Evolutionary conservation across 768 basidiomycete species (phyloP).

Genomic region (Russula sp.): DNA sequence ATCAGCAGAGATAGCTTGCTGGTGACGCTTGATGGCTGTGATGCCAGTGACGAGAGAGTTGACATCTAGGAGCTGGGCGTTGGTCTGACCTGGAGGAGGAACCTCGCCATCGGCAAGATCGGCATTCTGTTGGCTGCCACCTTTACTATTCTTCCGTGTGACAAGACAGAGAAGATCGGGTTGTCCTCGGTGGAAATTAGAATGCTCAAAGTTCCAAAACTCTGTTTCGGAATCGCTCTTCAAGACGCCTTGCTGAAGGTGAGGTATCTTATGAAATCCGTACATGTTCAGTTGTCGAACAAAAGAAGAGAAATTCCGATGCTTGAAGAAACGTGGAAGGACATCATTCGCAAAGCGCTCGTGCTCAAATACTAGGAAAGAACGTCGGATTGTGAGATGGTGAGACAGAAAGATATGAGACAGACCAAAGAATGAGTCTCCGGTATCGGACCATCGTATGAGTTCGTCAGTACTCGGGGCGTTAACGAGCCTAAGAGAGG

Average conservation of each 20-base stretch:
- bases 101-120: constrained; percentile 17
- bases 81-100: constrained; percentile 25
- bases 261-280: constrained; percentile 91
- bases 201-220: constrained; percentile 88
- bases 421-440: constrained; percentile 88
- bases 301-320: constrained; percentile 89
- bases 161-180: constrained; percentile 84
- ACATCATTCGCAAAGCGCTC: constrained; percentile 86
- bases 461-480: constrained; percentile 75
- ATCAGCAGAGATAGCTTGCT: constrained; percentile 85
- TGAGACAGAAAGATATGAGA: constrained; percentile 9
- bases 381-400: neutral
- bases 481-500: constrained; percentile 72
- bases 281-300: constrained; percentile 96
- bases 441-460: constrained; percentile 87
- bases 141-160: constrained; percentile 59
- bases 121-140: constrained; percentile 10
- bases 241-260: constrained; percentile 90
- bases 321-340: constrained; percentile 94
- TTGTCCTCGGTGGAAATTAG: constrained; percentile 82
- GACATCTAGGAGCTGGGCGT: constrained; percentile 62
- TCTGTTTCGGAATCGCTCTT: constrained; percentile 76
- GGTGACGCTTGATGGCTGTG: constrained; percentile 82
- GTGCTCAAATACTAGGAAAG: constrained; percentile 70
- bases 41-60: constrained; percentile 77